phyloP scores from a whole-genome alignment of 192 early-diverging fungal genomes.

The Helicostylum pulchrum region DNA sequence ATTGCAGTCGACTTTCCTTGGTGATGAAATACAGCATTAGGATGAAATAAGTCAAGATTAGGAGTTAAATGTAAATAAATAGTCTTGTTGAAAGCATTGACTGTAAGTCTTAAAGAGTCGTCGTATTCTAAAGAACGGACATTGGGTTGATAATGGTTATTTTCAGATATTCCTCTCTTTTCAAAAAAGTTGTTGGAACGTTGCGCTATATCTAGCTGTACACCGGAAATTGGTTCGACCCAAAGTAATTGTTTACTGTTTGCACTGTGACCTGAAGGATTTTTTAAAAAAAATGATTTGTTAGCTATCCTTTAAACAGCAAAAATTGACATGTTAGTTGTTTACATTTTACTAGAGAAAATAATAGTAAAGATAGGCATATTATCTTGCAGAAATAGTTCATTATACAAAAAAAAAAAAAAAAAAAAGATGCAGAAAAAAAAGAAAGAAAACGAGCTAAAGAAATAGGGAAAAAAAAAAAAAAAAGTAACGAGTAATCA shows the following conservation, averaged over 20 bases:
- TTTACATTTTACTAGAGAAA: too few species aligned
- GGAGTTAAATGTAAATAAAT: slow-evolving; percentile 67
- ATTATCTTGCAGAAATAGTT: too few species aligned
- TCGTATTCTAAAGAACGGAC: slow-evolving; percentile 22
- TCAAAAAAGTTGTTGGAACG: slow-evolving; percentile 22
- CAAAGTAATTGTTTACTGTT: not conserved
- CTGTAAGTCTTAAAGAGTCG: slow-evolving; percentile 16
- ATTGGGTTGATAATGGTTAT: slow-evolving; percentile 16
- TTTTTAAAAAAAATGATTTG: too few species aligned
- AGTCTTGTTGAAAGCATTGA: slow-evolving; percentile 60
- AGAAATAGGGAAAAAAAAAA: too few species aligned
- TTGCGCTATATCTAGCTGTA: slow-evolving; percentile 21
- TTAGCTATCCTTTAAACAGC: too few species aligned
- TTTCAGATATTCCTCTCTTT: slow-evolving; percentile 20
- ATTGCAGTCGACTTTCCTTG: slow-evolving; percentile 24
- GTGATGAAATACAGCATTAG: slow-evolving; percentile 44
- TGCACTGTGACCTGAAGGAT: not conserved
- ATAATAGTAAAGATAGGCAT: too few species aligned
- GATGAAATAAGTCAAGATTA: slow-evolving; percentile 71
- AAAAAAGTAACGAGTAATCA: too few species aligned
- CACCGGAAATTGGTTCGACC: slow-evolving; percentile 12
- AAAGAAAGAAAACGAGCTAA: too few species aligned
- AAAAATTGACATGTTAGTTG: too few species aligned
- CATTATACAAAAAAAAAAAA: too few species aligned
- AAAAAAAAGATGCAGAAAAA: too few species aligned